Conservation (phyloP, 2,329 filamentous ascomycete species). For the Colletotrichum godetiae region DNA sequence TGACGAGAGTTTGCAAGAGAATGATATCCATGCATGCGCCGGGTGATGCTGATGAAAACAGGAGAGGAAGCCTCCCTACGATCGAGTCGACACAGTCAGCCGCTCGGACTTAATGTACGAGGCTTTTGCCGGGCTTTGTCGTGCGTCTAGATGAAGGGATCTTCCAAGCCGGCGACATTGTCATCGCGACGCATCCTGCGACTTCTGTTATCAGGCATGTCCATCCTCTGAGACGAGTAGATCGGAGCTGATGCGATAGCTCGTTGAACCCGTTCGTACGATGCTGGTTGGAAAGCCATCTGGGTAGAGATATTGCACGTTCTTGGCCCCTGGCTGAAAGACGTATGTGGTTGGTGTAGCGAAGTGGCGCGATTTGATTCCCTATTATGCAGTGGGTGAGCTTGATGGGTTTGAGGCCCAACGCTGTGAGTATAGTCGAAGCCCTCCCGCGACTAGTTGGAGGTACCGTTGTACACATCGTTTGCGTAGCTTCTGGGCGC, state of each 20-base stretch:
- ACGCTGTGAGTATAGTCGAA: constrained; percentile 11
- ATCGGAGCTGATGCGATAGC: constrained; percentile 25
- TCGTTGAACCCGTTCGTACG: constrained; percentile 10
- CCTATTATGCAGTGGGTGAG: constrained; percentile 8
- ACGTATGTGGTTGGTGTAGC: constrained; percentile 6
- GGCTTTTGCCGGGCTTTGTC: background rate
- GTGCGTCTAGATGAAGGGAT: constrained; percentile 27
- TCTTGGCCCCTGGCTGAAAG: constrained; percentile 15
- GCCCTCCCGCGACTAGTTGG: constrained; percentile 32
- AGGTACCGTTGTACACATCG: constrained; percentile 37
- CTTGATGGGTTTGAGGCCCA: constrained; percentile 1
- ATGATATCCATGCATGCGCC: constrained; percentile 22
- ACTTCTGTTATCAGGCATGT: background rate
- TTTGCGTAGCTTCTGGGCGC: constrained; percentile 47
- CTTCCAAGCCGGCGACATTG: constrained; percentile 27
- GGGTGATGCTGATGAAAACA: constrained; percentile 26
- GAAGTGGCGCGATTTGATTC: constrained; percentile 6
- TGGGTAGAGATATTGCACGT: constrained; percentile 16
- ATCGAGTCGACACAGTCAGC: background rate
- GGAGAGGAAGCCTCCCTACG: constrained; percentile 2
- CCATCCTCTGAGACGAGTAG: constrained; percentile 11
- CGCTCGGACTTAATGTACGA: background rate
- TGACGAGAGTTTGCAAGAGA: constrained; percentile 3
- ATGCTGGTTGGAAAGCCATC: constrained; percentile 17
- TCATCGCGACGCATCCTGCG: background rate